Base-by-base conservation (phyloP, 2,329 filamentous ascomycete species). In the Lecanicillium sp. region DNA sequence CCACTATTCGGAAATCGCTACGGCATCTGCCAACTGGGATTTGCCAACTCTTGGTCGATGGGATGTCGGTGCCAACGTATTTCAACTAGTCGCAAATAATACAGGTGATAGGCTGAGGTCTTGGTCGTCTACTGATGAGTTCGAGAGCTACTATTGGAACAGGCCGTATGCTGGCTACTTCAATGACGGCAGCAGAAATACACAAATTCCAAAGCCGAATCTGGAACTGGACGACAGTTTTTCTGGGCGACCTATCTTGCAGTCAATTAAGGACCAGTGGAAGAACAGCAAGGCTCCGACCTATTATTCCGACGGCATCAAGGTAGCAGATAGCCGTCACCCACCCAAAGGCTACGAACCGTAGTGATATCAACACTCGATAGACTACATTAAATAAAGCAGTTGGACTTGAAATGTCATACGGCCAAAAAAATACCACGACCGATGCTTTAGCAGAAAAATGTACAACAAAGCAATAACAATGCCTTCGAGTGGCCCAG, bases 61-160 rank as follows among this genome's bases (percentile, higher is more conserved):
- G 68, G 82, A 86, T 51, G 79, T 80, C 12, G 79, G 78, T 37
- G 81, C 81, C 51, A 85, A 85, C 52, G 73, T 85, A 14, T 80
- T 77, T 55, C 51, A 69, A 18, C 40, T 74, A 15, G 78, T 85
- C 2, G 78, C 75, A 7, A 57, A 72, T 7, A 64, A 70, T 59
- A 83, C 79, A 0, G 73, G 76, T 38, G 78, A 82, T 52, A 51
- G 45, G 43, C 28, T 68, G 4, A 62, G 67, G 11, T 32, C 50
- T 18, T 70, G 63, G 62, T 44, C 49, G 22, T 45, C 45, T 32
- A 39, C 53, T 12, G 43, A 51, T 1, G 38, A 52, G 3, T 56
- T 74, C 5, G 51, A 62, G 15, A 52, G 57, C 34, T 59, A 68
- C 45, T 73, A 62, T 55, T 66, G 70, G 47, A 79, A 79, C 53